Percentiles rank a stretch among this genome's conserved stretches.
Evolutionary conservation across 2,329 filamentous ascomycete genomes (phyloP).

Genomic region (Pseudocercospora vitis): DNA sequence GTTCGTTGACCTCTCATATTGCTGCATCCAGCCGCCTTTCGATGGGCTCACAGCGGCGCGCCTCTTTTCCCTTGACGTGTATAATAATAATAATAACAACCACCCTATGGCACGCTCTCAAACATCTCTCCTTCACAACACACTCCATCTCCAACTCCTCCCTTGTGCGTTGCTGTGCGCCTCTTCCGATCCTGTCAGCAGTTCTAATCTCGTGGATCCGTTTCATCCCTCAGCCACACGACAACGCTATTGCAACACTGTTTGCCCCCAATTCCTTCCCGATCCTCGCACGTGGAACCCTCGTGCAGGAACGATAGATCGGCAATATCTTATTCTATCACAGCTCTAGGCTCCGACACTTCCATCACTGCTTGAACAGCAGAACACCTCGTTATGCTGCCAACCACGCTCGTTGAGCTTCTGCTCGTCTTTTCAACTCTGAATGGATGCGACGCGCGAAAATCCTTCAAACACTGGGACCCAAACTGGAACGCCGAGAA

Average conservation of each 20-base stretch:
- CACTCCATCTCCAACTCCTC: background rate
- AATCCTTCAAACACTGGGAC: conserved; percentile 2
- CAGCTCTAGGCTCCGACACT: too few relatives aligned
- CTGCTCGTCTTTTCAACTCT: background rate
- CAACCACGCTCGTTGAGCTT: background rate
- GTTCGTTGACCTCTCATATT: background rate
- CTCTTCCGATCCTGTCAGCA: background rate
- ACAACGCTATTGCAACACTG: background rate
- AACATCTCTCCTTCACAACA: background rate
- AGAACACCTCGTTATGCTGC: background rate
- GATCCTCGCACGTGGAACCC: background rate
- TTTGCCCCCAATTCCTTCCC: background rate
- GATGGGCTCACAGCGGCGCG: background rate
- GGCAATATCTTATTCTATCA: too few relatives aligned
- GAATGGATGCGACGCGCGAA: background rate
- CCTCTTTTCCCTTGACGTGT: background rate
- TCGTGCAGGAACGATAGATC: background rate
- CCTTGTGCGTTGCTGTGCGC: too few relatives aligned
- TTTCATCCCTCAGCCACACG: background rate
- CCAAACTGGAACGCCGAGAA: background rate
- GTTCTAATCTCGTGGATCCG: background rate
- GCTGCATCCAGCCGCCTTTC: background rate
- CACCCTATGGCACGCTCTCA: background rate
- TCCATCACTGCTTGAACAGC: background rate
- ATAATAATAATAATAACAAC: too few relatives aligned